Base-by-base conservation (phyloP, 1,284 basidiomycete genomes). In the Fomitopsis pinicola region DNA sequence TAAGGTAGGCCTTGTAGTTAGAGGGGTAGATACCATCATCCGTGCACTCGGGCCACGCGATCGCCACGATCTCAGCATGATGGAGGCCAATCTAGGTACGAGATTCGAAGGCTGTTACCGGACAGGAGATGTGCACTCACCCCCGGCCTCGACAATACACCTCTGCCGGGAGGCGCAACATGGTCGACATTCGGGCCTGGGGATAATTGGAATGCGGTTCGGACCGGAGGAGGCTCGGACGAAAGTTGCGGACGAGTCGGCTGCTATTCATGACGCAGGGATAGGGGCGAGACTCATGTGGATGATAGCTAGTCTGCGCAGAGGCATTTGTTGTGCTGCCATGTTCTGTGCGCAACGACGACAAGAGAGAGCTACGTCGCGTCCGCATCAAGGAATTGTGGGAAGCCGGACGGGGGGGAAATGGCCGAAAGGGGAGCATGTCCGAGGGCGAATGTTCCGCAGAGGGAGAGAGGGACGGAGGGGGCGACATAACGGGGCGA, bases 21-120 rank as follows among this genome's bases (percentile, higher is more conserved):
- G n/a, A 38, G 60, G 59, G 64, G 63, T 67, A 59, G 66, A 64
- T 45, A 68, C 64, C 57, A 62, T 59, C 67, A 40, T 40, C 38
- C 9, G 12, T 40, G 14, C 66, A 40, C 38, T 40, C 9, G 38
- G 38, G 52, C 35, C 68, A 67, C 65, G 66, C 46, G 62, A 62
- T 61, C 62, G 40, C 44, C 55, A 40, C 59, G 53, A 46, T 58
- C 62, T 61, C 59, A 63, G 55, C 30, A 14, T 52, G 42, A 55
- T 50, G 56, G 46, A 42, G 57, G 8, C 28, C 28, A 33, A 53
- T 52, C 48, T 52, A 61, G 60, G 55, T 57, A 57, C 55, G 15
- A 45, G 55, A 58, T 58, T 40, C 9, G 48, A 33, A 30, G 48
- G 46, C 46, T 48, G 46, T 48, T 48, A 26, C 35, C 35, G 35